Evolutionary conservation across 2,329 filamentous ascomycete species (phyloP).

Genomic region (Magnaporthales sp.): DNA sequence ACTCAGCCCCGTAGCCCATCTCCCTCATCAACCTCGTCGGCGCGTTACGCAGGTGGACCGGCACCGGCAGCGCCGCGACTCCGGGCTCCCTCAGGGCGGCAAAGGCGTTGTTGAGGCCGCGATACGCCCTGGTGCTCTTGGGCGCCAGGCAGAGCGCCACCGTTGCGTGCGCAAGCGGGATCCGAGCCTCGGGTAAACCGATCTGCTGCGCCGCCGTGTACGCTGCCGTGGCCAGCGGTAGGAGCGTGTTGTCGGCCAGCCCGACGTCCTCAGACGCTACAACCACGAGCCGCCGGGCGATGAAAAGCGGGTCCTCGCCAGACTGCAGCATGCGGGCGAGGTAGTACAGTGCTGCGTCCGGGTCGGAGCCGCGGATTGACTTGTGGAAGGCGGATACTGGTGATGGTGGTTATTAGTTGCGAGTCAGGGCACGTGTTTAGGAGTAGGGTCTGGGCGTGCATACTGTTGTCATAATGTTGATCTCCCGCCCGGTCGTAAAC

Average conservation of each 20-base stretch:
- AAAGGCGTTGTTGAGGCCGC: conserved; percentile 72
- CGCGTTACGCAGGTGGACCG: conserved; percentile 82
- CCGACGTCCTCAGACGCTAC: conserved; percentile 93
- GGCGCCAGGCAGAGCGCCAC: conserved; percentile 72
- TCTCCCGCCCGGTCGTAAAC: conserved; percentile 94
- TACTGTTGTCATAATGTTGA: conserved; percentile 87
- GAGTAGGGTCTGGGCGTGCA: background rate
- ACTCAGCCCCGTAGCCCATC: conserved; percentile 79
- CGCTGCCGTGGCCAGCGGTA: conserved; percentile 75
- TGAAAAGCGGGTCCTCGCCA: conserved; percentile 86
- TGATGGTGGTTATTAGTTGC: background rate
- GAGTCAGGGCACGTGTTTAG: background rate
- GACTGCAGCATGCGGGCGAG: conserved; percentile 92
- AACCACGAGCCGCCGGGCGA: conserved; percentile 87
- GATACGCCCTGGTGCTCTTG: conserved; percentile 82
- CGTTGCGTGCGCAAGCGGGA: conserved; percentile 80
- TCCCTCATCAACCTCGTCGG: conserved; percentile 91
- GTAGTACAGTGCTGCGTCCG: conserved; percentile 89
- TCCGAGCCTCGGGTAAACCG: conserved; percentile 89
- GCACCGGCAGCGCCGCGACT: conserved; percentile 71
- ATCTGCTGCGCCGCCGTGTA: conserved; percentile 88
- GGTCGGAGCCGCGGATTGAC: conserved; percentile 76
- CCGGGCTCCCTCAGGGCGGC: conserved; percentile 75
- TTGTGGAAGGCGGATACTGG: conserved; percentile 86
- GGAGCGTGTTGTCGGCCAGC: conserved; percentile 74